These are phyloP conservation scores for Suillus cothurnatus DNA, from an alignment of 768 basidiomycete species.

Conservation along the genomic window DNA sequence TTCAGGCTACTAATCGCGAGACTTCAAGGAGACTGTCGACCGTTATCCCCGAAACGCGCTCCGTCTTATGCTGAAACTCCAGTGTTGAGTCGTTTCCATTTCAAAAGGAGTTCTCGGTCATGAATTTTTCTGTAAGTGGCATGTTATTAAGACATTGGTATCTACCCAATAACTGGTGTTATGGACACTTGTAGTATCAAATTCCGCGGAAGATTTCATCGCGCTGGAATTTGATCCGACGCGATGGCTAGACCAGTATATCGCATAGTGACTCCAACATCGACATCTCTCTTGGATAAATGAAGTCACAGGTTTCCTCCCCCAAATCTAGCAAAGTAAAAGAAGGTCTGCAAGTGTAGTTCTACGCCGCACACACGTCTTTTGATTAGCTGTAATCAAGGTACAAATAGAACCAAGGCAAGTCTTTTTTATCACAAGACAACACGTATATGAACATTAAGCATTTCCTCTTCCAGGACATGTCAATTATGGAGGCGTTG, in stretches of 20 bases:
- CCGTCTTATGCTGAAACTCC: too few species aligned
- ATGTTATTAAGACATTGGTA: background rate
- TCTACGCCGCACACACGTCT: background rate
- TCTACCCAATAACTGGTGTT: background rate
- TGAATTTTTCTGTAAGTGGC: background rate
- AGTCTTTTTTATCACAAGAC: background rate
- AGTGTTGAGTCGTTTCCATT: background rate
- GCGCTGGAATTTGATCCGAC: background rate
- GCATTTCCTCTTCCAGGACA: background rate
- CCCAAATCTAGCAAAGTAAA: background rate
- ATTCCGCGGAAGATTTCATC: background rate
- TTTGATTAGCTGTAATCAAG: slow-evolving; percentile 5
- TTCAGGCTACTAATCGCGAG: background rate
- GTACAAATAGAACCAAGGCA: background rate
- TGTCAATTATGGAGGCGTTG: background rate
- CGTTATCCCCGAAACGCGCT: background rate
- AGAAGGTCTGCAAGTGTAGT: background rate
- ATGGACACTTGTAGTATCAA: background rate
- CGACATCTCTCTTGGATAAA: background rate
- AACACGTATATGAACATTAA: background rate
- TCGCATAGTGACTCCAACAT: background rate
- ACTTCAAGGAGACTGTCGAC: background rate
- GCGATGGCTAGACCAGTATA: background rate
- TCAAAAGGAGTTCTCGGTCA: background rate
- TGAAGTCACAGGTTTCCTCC: background rate